Conservation (phyloP, 192 early-diverging fungal species). For the Coemansia sp. region DNA sequence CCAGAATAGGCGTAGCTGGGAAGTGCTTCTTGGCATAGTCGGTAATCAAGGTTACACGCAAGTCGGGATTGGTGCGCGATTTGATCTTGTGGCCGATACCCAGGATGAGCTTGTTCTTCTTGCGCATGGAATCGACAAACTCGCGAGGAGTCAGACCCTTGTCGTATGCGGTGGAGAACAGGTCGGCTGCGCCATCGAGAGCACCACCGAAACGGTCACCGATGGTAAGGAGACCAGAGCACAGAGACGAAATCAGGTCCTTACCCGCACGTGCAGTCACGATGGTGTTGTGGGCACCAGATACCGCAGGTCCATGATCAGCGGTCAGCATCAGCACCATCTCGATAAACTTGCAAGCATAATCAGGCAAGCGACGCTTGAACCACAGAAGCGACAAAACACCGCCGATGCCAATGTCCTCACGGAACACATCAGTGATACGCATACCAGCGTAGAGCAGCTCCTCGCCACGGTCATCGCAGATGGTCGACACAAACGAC, state of each 20-base stretch:
- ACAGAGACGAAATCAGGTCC: conserved; percentile 94
- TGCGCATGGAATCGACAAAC: conserved; percentile 93
- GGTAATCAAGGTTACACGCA: conserved; percentile 95
- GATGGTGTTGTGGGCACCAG: conserved; percentile 88
- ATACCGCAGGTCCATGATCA: conserved; percentile 98
- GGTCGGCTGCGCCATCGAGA: conserved; percentile 92
- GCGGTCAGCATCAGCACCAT: conserved; percentile 99
- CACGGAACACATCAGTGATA: conserved; percentile 98
- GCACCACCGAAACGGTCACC: conserved; percentile 98
- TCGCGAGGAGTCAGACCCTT: conserved; percentile 87
- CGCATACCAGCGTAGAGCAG: conserved; percentile 97
- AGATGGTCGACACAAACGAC: conserved; percentile 97
- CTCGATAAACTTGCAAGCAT: conserved; percentile 97
- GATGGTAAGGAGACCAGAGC: conserved; percentile 93
- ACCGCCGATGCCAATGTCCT: conserved; percentile 97
- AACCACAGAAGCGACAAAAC: conserved; percentile 97
- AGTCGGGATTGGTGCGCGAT: conserved; percentile 96
- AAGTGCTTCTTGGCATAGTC: conserved; percentile 88
- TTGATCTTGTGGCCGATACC: conserved; percentile 99
- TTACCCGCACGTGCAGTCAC: conserved; percentile 96
- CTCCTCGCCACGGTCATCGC: conserved; percentile 99
- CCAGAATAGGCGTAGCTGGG: conserved; percentile 80
- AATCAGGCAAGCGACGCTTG: conserved; percentile 92
- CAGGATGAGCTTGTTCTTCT: conserved; percentile 94
- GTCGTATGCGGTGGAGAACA: conserved; percentile 92